Evolutionary conservation across 2,329 filamentous ascomycete species (phyloP).

Genomic region (Monilinia fructigena): DNA sequence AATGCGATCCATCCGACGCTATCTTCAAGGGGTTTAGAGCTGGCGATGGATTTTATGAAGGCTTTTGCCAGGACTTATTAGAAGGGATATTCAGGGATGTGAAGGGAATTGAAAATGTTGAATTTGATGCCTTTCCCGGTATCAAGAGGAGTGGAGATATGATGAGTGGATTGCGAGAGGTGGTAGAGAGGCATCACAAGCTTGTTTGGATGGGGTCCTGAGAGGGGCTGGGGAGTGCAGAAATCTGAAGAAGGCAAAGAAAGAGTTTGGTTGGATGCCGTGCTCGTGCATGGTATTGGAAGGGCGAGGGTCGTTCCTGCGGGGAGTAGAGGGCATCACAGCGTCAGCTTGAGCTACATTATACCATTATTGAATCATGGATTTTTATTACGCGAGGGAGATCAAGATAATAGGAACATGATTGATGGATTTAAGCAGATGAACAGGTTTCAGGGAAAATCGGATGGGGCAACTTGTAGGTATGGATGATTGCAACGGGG

Average conservation of each 20-base stretch:
- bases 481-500: neutral
- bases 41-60: slow-evolving; percentile 67
- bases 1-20: slow-evolving; percentile 68
- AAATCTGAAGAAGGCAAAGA: slow-evolving; percentile 42
- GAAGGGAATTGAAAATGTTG: slow-evolving; percentile 55
- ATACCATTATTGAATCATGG: neutral
- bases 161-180: slow-evolving; percentile 58
- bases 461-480: neutral
- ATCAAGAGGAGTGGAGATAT: slow-evolving; percentile 66
- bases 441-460: neutral
- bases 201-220: slow-evolving; percentile 67
- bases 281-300: slow-evolving; percentile 29
- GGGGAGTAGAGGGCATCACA: slow-evolving; percentile 1
- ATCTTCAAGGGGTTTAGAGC: slow-evolving; percentile 62
- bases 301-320: slow-evolving; percentile 11
- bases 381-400: neutral
- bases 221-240: slow-evolving; percentile 59
- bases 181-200: slow-evolving; percentile 50
- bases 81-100: slow-evolving; percentile 55
- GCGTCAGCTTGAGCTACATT: neutral
- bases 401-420: neutral
- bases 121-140: slow-evolving; percentile 68
- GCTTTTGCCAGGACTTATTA: slow-evolving; percentile 60
- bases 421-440: neutral
- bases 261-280: slow-evolving; percentile 33